A percentile compares a stretch with the other conserved stretches of the same genome.
Conservation (phyloP, 768 basidiomycete genomes). For the Suillus weaverae region DNA sequence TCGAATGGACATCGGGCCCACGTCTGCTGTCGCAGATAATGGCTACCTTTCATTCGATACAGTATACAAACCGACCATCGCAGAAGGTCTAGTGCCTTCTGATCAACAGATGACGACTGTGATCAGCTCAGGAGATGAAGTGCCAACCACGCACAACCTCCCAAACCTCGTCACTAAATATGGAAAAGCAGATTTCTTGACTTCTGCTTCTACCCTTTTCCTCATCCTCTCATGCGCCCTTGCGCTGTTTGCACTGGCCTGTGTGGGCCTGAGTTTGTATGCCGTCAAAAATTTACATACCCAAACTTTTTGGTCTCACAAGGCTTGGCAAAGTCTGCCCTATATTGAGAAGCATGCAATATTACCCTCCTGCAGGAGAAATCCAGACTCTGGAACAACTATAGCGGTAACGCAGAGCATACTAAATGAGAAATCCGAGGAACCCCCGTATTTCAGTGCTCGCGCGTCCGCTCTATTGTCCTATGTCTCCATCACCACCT, state of each 20-base stretch:
- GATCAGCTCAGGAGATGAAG: neutral
- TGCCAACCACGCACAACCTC: neutral
- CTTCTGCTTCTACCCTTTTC: conserved; percentile 9
- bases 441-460: neutral
- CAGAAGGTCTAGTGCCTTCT: neutral
- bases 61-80: neutral
- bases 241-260: conserved; percentile 25
- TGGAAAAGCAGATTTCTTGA: neutral
- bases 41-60: neutral
- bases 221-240: conserved; percentile 27
- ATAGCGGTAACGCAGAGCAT: neutral
- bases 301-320: conserved; percentile 21
- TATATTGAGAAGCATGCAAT: conserved; percentile 13
- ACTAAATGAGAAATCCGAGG: neutral
- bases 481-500: neutral
- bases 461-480: neutral
- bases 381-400: neutral
- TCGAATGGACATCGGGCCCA: neutral
- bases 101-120: neutral
- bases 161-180: neutral
- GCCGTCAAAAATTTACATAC: conserved; percentile 20
- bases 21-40: neutral
- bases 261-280: conserved; percentile 22
- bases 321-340: conserved; percentile 25
- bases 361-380: neutral